Base-by-base conservation (phyloP, 352 stramenopile genomes). In the Globisporangium irregulare region DNA sequence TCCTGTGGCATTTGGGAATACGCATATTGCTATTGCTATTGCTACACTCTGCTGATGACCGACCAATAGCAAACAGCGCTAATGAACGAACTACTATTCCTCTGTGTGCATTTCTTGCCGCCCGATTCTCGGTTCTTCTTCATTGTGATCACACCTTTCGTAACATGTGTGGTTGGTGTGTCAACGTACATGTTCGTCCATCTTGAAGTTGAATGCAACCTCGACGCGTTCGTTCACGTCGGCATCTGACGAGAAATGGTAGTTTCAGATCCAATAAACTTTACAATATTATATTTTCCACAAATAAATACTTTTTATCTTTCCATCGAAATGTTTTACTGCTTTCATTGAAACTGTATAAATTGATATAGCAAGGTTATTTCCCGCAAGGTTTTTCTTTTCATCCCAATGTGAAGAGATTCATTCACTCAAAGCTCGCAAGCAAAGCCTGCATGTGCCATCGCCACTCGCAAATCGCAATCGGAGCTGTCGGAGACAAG, bases 381-480 rank as follows among this genome's bases (percentile, higher is more conserved):
- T 58, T 22, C 24, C 4, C 0, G 18, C 36, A 55, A 57, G 64
- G 38, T 69, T 69, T 69, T 64, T 59, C 27, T 32, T 20, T 10
- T 34, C 18, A 48, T 9, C 5, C 8, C n/a, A 25, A 14, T 24
- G 43, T 51, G 18, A 57, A 59, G 53, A 32, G 15, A 29, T 24
- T 38, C 24, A 59, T 4, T 22, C 10, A 32, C 29, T 32, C 29
- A 32, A 9, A 24, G 18, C 15, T 54, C 7, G 46, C 12, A 57
- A 12, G 25, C 32, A 24, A 22, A 29, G 24, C 25, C 4, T 50
- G 41, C 41, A 50, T 50, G 15, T 50, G 41, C 41, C 53, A 24
- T 38, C 9, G 27, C 25, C 25, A 68, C 57, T 59, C 65, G 70
- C 71, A 80, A 72, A 76, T 78, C 59, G 32, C 64, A 66, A 72